Conservation (phyloP, 345 rosid species). For the Aquilaria malaccensis region DNA sequence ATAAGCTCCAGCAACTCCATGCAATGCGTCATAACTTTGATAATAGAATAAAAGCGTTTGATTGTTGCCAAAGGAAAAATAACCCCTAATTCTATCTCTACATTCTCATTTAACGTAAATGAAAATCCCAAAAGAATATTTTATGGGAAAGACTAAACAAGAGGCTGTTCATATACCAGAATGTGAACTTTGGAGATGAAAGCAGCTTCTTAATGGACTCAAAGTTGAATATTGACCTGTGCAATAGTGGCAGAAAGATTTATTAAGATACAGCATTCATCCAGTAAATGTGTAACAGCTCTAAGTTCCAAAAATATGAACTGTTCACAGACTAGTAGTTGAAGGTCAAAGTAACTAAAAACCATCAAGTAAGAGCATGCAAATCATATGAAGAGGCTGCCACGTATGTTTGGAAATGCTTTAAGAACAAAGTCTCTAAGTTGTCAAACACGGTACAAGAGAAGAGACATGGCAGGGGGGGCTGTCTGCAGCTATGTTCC, state of each 20-base stretch:
- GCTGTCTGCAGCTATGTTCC: too few relatives aligned
- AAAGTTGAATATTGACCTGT: constrained; percentile 92
- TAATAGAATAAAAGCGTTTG: constrained; percentile 13
- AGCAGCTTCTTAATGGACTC: constrained; percentile 71
- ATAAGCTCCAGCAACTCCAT: constrained; percentile 98
- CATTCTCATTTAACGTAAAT: not conserved
- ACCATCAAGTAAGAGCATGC: too few relatives aligned
- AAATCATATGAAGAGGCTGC: too few relatives aligned
- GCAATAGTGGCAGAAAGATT: constrained; percentile 12
- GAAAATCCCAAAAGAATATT: constrained; percentile 6
- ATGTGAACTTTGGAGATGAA: constrained; percentile 77
- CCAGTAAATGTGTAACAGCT: too few relatives aligned
- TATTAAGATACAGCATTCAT: too few relatives aligned
- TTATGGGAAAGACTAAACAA: constrained; percentile 11
- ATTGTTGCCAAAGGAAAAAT: constrained; percentile 4
- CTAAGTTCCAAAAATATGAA: too few relatives aligned
- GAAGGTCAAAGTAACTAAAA: too few relatives aligned
- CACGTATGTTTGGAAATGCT: too few relatives aligned
- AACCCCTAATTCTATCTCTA: not conserved
- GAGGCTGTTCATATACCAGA: constrained; percentile 55
- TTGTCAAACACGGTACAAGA: not conserved
- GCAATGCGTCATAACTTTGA: constrained; percentile 83
- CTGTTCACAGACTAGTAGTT: too few relatives aligned
- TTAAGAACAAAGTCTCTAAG: too few relatives aligned
- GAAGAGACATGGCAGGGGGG: not conserved